These are phyloP conservation scores for Aegilops umbellulata DNA, from an alignment of 176 grass and related monocot species.

Conservation along the genomic window DNA sequence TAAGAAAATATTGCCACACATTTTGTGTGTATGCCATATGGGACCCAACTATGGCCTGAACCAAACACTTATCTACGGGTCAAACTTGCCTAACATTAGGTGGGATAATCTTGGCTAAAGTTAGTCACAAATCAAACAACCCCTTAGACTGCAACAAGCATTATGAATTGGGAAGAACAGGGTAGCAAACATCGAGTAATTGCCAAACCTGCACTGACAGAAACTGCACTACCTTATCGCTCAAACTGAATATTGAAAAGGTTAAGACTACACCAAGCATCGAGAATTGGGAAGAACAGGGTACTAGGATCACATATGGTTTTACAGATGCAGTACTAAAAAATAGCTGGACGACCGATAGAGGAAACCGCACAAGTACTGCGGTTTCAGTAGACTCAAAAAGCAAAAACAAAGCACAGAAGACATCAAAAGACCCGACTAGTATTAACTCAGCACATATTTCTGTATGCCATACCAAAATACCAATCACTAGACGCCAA, in stretches of 20 bases:
- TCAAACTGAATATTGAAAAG: neutral
- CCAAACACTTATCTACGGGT: too few species aligned
- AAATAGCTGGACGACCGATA: neutral
- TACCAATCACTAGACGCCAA: constrained; percentile 16
- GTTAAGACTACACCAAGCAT: neutral
- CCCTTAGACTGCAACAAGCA: too few species aligned
- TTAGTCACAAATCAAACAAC: too few species aligned
- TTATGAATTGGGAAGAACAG: too few species aligned
- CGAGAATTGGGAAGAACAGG: neutral
- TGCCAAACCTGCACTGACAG: too few species aligned
- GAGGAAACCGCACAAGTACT: constrained; percentile 39
- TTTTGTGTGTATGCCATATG: too few species aligned
- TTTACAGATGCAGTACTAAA: constrained; percentile 12
- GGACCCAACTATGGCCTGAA: too few species aligned
- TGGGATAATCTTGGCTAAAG: too few species aligned
- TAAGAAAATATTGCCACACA: too few species aligned
- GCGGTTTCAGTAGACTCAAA: constrained; percentile 37
- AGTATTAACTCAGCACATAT: constrained; percentile 18
- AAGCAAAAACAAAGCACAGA: neutral
- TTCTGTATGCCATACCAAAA: constrained; percentile 29
- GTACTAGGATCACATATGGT: neutral
- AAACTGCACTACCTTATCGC: neutral
- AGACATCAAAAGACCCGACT: constrained; percentile 9
- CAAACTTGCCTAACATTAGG: too few species aligned
- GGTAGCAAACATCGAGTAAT: too few species aligned